Base-by-base conservation (phyloP, 371 early-diverging fungal genomes). In the Mortierella sp. region DNA sequence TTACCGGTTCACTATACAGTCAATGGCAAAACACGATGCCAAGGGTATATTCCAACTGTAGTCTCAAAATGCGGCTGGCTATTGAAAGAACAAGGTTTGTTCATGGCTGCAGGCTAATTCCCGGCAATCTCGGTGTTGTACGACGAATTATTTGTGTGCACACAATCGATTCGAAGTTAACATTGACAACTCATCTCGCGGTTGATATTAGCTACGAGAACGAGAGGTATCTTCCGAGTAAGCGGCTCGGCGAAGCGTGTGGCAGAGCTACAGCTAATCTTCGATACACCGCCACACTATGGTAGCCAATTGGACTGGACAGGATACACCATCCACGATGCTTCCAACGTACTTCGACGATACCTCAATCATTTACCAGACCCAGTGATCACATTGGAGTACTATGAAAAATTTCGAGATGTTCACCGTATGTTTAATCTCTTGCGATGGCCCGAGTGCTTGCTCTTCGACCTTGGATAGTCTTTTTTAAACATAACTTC, bases 211-310 rank as follows among this genome's bases (percentile, higher is more conserved):
- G 61, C 88, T 73, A 84, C 64, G 35, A 69, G 60, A 49, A 75
- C 83, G 16, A 54, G 57, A 59, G 92, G 92, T 12, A 87, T 92
- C 49, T 92, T 92, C 78, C 88, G 92, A 26, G 76, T 92, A 37
- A 88, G 88, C 49, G 92, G 92, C 32, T 90, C 89, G 68, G 85
- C 88, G n/a, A 90, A 90, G 57, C 81, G 92, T 39, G 88, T 92
- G 59, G 73, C 86, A 16, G 84, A 84, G 60, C 73, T 92, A 40
- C 92, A 91, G 71, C 57, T 83, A 10, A 63, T 90, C 35, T 92
- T 92, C 71, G 89, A 91, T 66, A 83, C 86, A 9, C 84, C 88
- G 35, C 87, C 88, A 22, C 85, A 83, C 3, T 90, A 88, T 65
- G 90, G 91, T 18, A 72, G 85, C 12, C 76, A 84, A 39, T 66